A percentile compares a stretch with the other conserved stretches of the same genome.
Evolutionary conservation across 352 stramenopile genomes (phyloP).

Genomic region (Phytophthora boehmeriae): DNA sequence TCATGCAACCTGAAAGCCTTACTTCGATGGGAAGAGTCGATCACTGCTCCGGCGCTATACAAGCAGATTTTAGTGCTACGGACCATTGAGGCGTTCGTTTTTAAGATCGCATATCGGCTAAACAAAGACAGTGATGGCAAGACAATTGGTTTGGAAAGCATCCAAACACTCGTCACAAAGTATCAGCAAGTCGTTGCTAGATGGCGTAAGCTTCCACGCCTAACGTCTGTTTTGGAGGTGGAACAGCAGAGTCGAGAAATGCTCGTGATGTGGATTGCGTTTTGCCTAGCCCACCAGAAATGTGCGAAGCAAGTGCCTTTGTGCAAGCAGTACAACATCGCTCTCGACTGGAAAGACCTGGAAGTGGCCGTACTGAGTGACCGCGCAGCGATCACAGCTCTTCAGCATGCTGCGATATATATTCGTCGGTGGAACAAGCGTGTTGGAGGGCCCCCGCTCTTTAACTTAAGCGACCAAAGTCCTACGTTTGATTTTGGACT

Average conservation of each 20-base stretch:
- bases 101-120: slow-evolving; percentile 11
- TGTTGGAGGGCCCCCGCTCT: slow-evolving; percentile 24
- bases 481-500: slow-evolving; percentile 46
- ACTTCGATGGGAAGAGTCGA: slow-evolving; percentile 23
- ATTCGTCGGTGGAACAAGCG: slow-evolving; percentile 44
- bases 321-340: slow-evolving; percentile 45
- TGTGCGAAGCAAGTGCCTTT: slow-evolving; percentile 13
- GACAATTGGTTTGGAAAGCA: slow-evolving; percentile 11
- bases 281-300: slow-evolving; percentile 45
- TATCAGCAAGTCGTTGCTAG: slow-evolving; percentile 20
- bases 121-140: not conserved
- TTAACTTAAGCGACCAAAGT: slow-evolving; percentile 45
- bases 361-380: slow-evolving; percentile 43
- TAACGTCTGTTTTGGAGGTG: slow-evolving; percentile 26
- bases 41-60: slow-evolving; percentile 8
- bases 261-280: slow-evolving; percentile 49
- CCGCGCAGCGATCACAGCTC: slow-evolving; percentile 27
- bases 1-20: slow-evolving; percentile 18
- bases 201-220: slow-evolving; percentile 20
- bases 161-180: slow-evolving; percentile 17
- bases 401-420: slow-evolving; percentile 41
- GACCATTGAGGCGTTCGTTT: slow-evolving; percentile 42
- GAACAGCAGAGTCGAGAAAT: slow-evolving; percentile 48
- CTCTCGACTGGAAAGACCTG: slow-evolving; percentile 43
- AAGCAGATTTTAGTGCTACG: slow-evolving; percentile 28